phyloP scores from a whole-genome alignment of 2,329 filamentous ascomycete genomes.

The Aspergillus japonicus region DNA sequence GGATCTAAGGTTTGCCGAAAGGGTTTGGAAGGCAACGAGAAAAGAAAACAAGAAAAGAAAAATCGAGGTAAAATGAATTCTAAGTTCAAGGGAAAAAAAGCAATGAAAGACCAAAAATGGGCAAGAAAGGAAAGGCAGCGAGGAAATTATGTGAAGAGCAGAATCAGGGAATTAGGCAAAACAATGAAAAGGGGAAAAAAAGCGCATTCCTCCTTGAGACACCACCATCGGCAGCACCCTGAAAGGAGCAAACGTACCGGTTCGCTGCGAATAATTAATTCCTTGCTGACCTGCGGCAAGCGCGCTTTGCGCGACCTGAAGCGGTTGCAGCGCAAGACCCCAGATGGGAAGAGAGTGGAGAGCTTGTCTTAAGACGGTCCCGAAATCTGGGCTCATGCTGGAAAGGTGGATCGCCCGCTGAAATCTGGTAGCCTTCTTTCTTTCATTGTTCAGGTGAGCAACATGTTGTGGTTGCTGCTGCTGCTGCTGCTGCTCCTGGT shows the following conservation, averaged over 20 bases:
- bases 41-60: conserved; percentile 4
- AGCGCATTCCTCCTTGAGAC: conserved; percentile 10
- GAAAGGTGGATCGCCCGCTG: conserved; percentile 6
- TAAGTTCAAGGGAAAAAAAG: background rate
- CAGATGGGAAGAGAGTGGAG: conserved; percentile 20
- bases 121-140: conserved; percentile 10
- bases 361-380: conserved; percentile 2
- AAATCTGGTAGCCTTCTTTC: background rate
- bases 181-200: conserved; percentile 4
- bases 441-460: background rate
- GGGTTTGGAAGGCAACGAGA: conserved; percentile 5
- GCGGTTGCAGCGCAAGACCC: conserved; percentile 39
- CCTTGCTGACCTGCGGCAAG: conserved; percentile 32
- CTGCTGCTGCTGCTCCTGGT: background rate
- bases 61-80: conserved; percentile 2
- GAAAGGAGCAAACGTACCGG: conserved; percentile 6
- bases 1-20: conserved; percentile 7
- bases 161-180: conserved; percentile 1
- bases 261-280: conserved; percentile 1
- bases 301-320: conserved; percentile 38
- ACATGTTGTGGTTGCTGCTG: background rate
- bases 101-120: background rate
- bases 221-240: conserved; percentile 10
- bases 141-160: background rate
- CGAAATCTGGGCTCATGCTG: conserved; percentile 14